A percentile compares a stretch with the other conserved stretches of the same genome.
phyloP scores from a whole-genome alignment of 768 basidiomycete genomes.

The Naganishia vishniacii region DNA sequence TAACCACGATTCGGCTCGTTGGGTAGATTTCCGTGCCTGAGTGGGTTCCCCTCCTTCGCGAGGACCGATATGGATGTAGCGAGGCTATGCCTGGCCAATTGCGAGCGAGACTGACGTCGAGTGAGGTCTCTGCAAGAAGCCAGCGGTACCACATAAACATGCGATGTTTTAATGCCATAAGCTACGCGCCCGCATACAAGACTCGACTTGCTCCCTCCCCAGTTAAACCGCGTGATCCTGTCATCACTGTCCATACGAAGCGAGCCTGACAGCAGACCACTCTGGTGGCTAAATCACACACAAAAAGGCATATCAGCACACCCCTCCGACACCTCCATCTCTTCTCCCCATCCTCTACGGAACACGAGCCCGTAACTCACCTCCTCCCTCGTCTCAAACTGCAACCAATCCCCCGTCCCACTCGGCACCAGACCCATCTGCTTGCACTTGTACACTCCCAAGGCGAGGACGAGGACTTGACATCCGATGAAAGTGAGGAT shows the following conservation, averaged over 20 bases:
- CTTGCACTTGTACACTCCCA: conserved; percentile 88
- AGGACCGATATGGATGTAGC: too few relatives aligned
- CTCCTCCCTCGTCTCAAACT: conserved; percentile 73
- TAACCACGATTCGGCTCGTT: too few relatives aligned
- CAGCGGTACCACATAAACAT: too few relatives aligned
- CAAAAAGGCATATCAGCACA: not conserved
- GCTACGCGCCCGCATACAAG: too few relatives aligned
- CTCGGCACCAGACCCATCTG: conserved; percentile 86
- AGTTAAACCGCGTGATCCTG: not conserved
- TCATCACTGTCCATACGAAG: conserved; percentile 31
- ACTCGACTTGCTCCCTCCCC: too few relatives aligned
- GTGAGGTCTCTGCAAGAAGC: too few relatives aligned
- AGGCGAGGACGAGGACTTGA: conserved; percentile 54
- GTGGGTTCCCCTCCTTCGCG: too few relatives aligned
- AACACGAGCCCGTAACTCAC: conserved; percentile 52
- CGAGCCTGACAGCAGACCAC: conserved; percentile 42
- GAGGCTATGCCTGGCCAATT: too few relatives aligned
- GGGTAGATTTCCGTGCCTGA: too few relatives aligned
- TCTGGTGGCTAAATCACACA: conserved; percentile 35
- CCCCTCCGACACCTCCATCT: not conserved
- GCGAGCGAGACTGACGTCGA: too few relatives aligned
- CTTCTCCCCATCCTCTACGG: not conserved
- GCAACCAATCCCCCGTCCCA: conserved; percentile 89
- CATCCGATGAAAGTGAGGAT: conserved; percentile 43
- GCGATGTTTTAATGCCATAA: too few relatives aligned